phyloP scores from a whole-genome alignment of 208 protist genomes.

The Spironucleus salmonicida region DNA sequence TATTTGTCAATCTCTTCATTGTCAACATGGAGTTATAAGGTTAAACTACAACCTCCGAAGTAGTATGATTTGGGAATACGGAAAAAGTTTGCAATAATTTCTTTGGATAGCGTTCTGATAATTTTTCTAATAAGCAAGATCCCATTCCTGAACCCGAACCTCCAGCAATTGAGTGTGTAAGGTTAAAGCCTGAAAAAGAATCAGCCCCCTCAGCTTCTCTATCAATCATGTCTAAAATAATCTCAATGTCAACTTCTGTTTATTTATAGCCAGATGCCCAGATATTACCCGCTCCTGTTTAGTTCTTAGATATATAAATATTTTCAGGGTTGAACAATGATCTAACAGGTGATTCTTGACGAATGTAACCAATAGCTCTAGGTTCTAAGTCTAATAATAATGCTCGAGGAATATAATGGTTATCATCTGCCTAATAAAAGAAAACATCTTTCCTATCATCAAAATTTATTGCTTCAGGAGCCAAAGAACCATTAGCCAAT shows the following conservation, averaged over 20 bases:
- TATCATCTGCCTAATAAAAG: slow-evolving; percentile 98
- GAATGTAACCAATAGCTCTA: slow-evolving; percentile 77
- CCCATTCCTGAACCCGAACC: slow-evolving; percentile 97
- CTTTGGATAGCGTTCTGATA: slow-evolving; percentile 82
- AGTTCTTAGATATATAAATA: slow-evolving; percentile 76
- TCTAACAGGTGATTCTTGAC: slow-evolving; percentile 57
- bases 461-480: slow-evolving; percentile 17
- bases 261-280: slow-evolving; percentile 70
- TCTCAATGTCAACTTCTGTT: slow-evolving; percentile 66
- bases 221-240: slow-evolving; percentile 96
- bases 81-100: slow-evolving; percentile 90
- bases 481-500: slow-evolving; percentile 40
- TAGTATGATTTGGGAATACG: slow-evolving; percentile 77
- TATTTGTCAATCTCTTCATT: slow-evolving; percentile 84
- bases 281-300: slow-evolving; percentile 95
- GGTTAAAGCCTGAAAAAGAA: slow-evolving; percentile 86
- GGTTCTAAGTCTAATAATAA: slow-evolving; percentile 95
- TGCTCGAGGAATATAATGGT: slow-evolving; percentile 96
- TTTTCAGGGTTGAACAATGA: slow-evolving; percentile 96
- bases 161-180: slow-evolving; percentile 95
- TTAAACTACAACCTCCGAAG: slow-evolving; percentile 90
- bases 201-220: slow-evolving; percentile 94
- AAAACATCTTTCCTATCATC: slow-evolving; percentile 97
- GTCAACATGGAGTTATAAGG: slow-evolving; percentile 96
- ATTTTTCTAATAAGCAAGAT: slow-evolving; percentile 83